A percentile compares a stretch with the other conserved stretches of the same genome.
These are phyloP conservation scores for Cercospora canescens DNA, from an alignment of 2,329 filamentous ascomycete species.

Conservation along the genomic window DNA sequence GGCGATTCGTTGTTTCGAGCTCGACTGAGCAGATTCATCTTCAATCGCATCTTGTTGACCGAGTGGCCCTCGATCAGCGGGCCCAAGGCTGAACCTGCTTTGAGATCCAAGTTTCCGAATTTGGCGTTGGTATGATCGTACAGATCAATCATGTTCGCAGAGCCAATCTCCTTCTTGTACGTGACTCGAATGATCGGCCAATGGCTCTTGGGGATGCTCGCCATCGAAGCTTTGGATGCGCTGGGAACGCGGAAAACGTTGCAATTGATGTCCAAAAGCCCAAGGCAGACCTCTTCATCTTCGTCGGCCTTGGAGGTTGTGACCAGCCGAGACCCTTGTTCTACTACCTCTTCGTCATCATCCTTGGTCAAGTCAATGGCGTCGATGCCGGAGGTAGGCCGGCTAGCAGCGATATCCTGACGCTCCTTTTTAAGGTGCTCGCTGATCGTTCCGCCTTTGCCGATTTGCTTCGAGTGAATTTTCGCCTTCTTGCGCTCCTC, in stretches of 20 bases:
- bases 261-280: slow-evolving; percentile 23
- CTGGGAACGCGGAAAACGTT: slow-evolving; percentile 28
- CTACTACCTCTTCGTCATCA: slow-evolving; percentile 33
- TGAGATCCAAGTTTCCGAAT: slow-evolving; percentile 74
- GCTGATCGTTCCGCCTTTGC: slow-evolving; percentile 60
- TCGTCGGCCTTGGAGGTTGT: slow-evolving; percentile 2
- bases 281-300: slow-evolving; percentile 32
- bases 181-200: slow-evolving; percentile 76
- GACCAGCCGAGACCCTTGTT: slow-evolving; percentile 10
- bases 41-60: slow-evolving; percentile 65
- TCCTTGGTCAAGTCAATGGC: slow-evolving; percentile 55
- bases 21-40: slow-evolving; percentile 69
- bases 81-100: slow-evolving; percentile 66
- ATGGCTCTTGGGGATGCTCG: slow-evolving; percentile 19
- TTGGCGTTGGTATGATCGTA: slow-evolving; percentile 69
- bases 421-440: slow-evolving; percentile 65
- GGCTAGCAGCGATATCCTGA: slow-evolving; percentile 42
- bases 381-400: slow-evolving; percentile 25
- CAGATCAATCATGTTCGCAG: slow-evolving; percentile 63
- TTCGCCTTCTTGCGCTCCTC: slow-evolving; percentile 44
- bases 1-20: slow-evolving; percentile 64
- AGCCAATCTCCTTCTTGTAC: slow-evolving; percentile 51
- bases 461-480: slow-evolving; percentile 47
- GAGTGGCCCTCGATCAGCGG: slow-evolving; percentile 68
- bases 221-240: slow-evolving; percentile 10